phyloP scores from a whole-genome alignment of 2,329 filamentous ascomycete genomes.

The Fusarium avenaceum region DNA sequence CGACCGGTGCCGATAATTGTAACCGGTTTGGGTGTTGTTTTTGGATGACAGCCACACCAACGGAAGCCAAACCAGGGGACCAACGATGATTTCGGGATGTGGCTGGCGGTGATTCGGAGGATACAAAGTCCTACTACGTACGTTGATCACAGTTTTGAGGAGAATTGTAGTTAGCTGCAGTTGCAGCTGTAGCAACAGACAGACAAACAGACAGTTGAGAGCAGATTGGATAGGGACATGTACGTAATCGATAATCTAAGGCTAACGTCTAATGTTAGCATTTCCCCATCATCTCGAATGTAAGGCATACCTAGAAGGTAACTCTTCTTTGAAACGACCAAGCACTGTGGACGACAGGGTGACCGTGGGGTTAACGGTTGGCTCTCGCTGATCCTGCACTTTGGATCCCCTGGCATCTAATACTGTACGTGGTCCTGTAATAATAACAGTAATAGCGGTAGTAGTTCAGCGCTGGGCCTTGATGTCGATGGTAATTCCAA shows the following conservation, averaged over 20 bases:
- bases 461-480: neutral
- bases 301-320: neutral
- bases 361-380: conserved; percentile 50
- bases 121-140: neutral
- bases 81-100: conserved; percentile 22
- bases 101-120: conserved; percentile 30
- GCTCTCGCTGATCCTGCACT: conserved; percentile 42
- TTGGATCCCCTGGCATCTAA: conserved; percentile 18
- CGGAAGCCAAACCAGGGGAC: too few species aligned
- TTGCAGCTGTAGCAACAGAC: neutral
- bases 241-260: conserved; percentile 33
- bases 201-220: conserved; percentile 5
- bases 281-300: conserved; percentile 6
- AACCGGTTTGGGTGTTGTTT: conserved; percentile 27
- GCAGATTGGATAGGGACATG: conserved; percentile 11
- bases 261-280: conserved; percentile 1
- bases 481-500: conserved; percentile 30
- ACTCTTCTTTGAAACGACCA: conserved; percentile 35
- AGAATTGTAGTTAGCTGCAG: neutral
- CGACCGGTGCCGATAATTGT: conserved; percentile 27
- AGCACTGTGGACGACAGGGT: conserved; percentile 36
- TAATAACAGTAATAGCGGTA: neutral
- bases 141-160: conserved; percentile 18
- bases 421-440: neutral
- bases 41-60: conserved; percentile 14